Base-by-base conservation (phyloP, 352 stramenopile genomes). In the Plasmopara viticola region DNA sequence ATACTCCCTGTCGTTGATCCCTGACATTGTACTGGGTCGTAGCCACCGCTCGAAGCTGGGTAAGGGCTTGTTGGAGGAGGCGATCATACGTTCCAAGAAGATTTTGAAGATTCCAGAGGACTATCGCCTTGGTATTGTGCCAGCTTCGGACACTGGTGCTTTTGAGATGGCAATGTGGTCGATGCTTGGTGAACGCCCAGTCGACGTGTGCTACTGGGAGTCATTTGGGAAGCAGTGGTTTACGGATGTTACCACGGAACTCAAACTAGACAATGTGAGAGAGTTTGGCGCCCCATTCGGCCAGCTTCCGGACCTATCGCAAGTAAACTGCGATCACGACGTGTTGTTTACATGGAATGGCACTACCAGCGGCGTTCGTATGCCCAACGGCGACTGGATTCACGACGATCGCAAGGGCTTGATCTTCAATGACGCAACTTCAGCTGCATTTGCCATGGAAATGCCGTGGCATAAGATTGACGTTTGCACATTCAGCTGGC, bases 151-250 rank as follows among this genome's bases (percentile, higher is more conserved):
- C 71, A 99, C 97, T 25, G 97, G 97, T 28, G 97, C 97, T 12
- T 99, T 98, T 63, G 97, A 99, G 75, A 99, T 99, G 97, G 97
- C 96, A 42, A 99, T 99, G 97, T 99, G 97, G 97, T 98, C 86
- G 62, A 95, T 99, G 77, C 82, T 99, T 17, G 97, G 97, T 31
- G 72, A 76, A 30, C 74, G 87, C 0, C 96, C 93, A 6, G 89
- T 98, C 43, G 90, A 97, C 62, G 72, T 95, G 25, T 96, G 84
- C 67, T 95, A 98, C 77, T 98, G 95, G 95, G 95, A 99, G 70
- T 95, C 87, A 18, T 99, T 99, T 62, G 96, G 97, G 15, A 75
- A 96, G 82, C 90, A 95, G 58, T 99, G 96, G 96, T 97, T 97
- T 63, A 87, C 84, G 28, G 96, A 99, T 70, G 93, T 87, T 28